Evolutionary conservation across 306 rosid genomes (phyloP).

Genomic region (Herpetospermum pedunculosum): DNA sequence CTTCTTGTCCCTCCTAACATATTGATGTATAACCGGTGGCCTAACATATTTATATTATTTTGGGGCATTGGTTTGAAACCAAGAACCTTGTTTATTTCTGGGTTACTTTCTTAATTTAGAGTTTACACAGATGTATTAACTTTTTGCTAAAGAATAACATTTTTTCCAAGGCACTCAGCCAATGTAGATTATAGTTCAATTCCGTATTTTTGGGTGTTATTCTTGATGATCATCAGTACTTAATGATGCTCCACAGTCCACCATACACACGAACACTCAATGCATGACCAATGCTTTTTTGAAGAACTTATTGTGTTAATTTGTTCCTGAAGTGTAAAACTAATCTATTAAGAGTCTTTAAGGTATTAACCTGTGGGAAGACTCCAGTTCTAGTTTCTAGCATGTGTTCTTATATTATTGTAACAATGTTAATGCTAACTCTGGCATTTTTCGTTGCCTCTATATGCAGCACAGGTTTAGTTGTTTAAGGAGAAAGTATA

Average conservation of each 20-base stretch:
- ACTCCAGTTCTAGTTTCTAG: not conserved
- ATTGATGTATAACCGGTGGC: too few species aligned
- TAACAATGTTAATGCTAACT: conserved; percentile 3
- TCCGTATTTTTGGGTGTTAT: not conserved
- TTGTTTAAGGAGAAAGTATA: conserved; percentile 81
- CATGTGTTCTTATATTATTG: not conserved
- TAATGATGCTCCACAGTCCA: not conserved
- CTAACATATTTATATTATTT: not conserved
- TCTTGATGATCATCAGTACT: not conserved
- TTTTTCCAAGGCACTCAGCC: not conserved
- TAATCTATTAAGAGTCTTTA: not conserved
- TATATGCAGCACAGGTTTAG: conserved; percentile 54
- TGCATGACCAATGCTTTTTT: not conserved
- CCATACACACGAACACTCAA: not conserved
- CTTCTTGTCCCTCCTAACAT: too few species aligned
- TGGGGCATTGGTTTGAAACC: not conserved
- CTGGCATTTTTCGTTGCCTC: conserved; percentile 12
- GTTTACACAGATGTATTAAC: not conserved
- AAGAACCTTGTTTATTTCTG: not conserved
- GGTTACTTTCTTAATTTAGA: not conserved
- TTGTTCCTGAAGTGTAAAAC: not conserved
- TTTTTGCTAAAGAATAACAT: not conserved
- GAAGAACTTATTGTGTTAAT: not conserved
- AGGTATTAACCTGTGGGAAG: not conserved
- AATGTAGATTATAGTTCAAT: not conserved